Evolutionary conservation across 164 flowering plant genomes (phyloP).

Genomic region (Paratinospora sagittata): DNA sequence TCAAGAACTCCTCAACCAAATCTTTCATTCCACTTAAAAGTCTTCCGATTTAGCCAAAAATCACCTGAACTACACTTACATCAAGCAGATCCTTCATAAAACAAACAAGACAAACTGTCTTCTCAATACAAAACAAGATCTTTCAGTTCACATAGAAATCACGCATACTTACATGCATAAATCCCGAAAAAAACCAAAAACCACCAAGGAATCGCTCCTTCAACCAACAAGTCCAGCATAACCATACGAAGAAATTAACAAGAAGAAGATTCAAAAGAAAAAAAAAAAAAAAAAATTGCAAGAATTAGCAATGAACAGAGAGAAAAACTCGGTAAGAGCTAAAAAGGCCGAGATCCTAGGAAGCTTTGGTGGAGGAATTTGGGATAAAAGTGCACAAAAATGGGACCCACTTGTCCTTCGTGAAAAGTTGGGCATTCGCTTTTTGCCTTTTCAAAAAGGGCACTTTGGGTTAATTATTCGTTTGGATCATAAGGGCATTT

Average conservation of each 20-base stretch:
- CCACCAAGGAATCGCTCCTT: not conserved
- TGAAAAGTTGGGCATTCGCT: too few species aligned
- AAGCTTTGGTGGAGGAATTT: constrained; percentile 8
- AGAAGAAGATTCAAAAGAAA: too few species aligned
- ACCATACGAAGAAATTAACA: not conserved
- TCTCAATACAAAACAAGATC: constrained; percentile 6
- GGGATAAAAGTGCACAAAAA: too few species aligned
- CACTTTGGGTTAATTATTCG: constrained; percentile 1
- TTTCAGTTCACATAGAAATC: too few species aligned
- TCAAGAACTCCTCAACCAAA: not conserved
- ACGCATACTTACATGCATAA: not conserved
- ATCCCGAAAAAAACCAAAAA: too few species aligned
- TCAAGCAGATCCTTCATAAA: not conserved
- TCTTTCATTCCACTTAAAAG: not conserved
- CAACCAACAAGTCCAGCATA: not conserved
- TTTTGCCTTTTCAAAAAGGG: not conserved
- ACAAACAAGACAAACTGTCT: not conserved
- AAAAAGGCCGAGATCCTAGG: not conserved
- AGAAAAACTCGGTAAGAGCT: not conserved
- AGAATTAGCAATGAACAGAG: not conserved
- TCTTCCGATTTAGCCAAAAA: too few species aligned
- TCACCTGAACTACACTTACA: not conserved
- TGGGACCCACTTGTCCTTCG: too few species aligned
- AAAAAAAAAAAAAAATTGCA: not conserved
- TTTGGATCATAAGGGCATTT: not conserved